Percentiles rank a stretch among this genome's conserved stretches.
These are phyloP conservation scores for Poa annua DNA, from an alignment of 176 grass and related monocot species.

Conservation along the genomic window DNA sequence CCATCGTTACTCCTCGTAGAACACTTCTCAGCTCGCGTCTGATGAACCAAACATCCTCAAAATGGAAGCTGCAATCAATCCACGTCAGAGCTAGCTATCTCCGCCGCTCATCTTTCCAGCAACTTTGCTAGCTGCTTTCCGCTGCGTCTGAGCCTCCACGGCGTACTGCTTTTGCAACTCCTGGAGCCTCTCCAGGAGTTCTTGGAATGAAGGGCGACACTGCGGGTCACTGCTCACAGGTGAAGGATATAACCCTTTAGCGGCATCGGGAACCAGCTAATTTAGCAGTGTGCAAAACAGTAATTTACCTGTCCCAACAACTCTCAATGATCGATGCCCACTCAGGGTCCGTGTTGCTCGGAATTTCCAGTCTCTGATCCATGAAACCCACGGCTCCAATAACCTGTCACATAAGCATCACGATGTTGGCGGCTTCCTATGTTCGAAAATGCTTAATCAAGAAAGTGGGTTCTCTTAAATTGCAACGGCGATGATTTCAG, in stretches of 20 bases:
- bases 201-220: slow-evolving; percentile 65
- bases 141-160: slow-evolving; percentile 51
- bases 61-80: background rate
- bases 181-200: slow-evolving; percentile 71
- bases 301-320: slow-evolving; percentile 81
- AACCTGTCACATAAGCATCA: slow-evolving; percentile 48
- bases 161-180: slow-evolving; percentile 63
- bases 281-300: background rate
- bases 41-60: too few relatives aligned
- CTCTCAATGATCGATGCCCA: slow-evolving; percentile 80
- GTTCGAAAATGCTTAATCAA: slow-evolving; percentile 11
- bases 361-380: slow-evolving; percentile 83
- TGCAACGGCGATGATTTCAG: background rate
- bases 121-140: slow-evolving; percentile 1
- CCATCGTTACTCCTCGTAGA: background rate
- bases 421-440: background rate
- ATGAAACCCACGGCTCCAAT: slow-evolving; percentile 90
- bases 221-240: slow-evolving; percentile 64
- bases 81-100: slow-evolving; percentile 37
- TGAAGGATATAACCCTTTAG: background rate
- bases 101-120: slow-evolving; percentile 43
- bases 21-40: background rate
- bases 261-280: background rate
- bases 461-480: background rate
- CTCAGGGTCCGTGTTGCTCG: slow-evolving; percentile 62